phyloP scores from a whole-genome alignment of 2,329 filamentous ascomycete genomes.

The Domatiomyces globalis region DNA sequence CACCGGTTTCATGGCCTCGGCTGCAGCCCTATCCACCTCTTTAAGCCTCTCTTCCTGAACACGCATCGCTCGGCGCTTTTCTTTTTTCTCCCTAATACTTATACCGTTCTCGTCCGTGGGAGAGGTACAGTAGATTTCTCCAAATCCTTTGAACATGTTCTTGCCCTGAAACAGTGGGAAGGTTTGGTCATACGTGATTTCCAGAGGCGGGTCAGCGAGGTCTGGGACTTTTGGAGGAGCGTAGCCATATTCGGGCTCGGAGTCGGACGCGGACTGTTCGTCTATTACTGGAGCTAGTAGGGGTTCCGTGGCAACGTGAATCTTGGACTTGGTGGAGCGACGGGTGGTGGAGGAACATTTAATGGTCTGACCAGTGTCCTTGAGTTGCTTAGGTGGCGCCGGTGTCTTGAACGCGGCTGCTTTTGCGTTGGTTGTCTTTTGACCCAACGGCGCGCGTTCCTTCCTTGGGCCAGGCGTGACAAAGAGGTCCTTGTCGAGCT shows the following conservation, averaged over 20 bases:
- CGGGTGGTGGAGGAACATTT: conserved; percentile 46
- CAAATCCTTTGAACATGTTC: conserved; percentile 40
- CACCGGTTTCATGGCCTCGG: conserved; percentile 4
- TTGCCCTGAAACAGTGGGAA: conserved; percentile 40
- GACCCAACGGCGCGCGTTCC: conserved; percentile 67
- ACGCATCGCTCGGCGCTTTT: conserved; percentile 51
- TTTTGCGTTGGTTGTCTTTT: conserved; percentile 96
- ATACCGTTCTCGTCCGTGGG: conserved; percentile 42
- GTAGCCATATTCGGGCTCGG: conserved; percentile 71
- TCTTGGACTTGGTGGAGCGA: conserved; percentile 43
- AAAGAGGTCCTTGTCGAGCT: conserved; percentile 49
- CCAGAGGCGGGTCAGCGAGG: conserved; percentile 32
- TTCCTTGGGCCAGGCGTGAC: conserved; percentile 57
- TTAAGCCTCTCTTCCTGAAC: conserved; percentile 44
- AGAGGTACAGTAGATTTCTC: conserved; percentile 35
- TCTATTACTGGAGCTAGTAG: conserved; percentile 16
- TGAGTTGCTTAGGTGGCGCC: conserved; percentile 45
- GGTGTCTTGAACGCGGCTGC: conserved; percentile 52
- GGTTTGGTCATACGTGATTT: conserved; percentile 34
- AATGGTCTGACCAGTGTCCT: conserved; percentile 50
- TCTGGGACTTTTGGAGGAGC: conserved; percentile 56
- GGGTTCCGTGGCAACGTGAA: conserved; percentile 31
- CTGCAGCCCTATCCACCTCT: conserved; percentile 15
- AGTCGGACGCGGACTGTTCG: conserved; percentile 35
- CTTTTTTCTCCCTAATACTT: conserved; percentile 49